Percentiles rank a stretch among this genome's conserved stretches.
Conservation (phyloP, 192 early-diverging fungal genomes). For the Bifiguratus adelaidae region DNA sequence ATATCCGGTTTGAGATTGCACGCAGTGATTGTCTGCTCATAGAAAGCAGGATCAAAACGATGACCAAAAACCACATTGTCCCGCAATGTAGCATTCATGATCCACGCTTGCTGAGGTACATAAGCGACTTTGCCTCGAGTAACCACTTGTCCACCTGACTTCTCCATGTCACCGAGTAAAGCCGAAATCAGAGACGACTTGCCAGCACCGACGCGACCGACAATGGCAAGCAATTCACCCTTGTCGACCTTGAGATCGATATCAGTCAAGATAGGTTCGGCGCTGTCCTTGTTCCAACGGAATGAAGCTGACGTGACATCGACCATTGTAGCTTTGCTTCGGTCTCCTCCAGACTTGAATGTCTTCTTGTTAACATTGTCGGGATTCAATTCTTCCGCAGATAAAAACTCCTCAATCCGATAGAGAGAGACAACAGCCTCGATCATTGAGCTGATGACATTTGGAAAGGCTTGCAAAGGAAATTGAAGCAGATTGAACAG, state of each 20-base stretch:
- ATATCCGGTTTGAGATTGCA: conserved; percentile 89
- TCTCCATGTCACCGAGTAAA: conserved; percentile 83
- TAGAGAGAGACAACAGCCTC: conserved; percentile 78
- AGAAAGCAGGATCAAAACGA: conserved; percentile 63
- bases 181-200: conserved; percentile 70
- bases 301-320: conserved; percentile 40
- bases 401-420: conserved; percentile 72
- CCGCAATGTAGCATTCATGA: conserved; percentile 89
- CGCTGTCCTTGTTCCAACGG: conserved; percentile 37
- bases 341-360: conserved; percentile 8
- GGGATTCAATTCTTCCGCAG: conserved; percentile 70
- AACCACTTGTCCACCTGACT: conserved; percentile 45
- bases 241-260: conserved; percentile 29
- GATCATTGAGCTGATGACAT: conserved; percentile 61
- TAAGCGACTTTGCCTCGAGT: conserved; percentile 60
- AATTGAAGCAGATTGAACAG: conserved; percentile 91
- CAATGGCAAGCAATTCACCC: conserved; percentile 11
- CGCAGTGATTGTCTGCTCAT: conserved; percentile 63
- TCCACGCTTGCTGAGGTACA: conserved; percentile 82
- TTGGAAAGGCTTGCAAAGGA: conserved; percentile 78
- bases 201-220: conserved; percentile 14
- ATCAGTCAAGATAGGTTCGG: conserved; percentile 17
- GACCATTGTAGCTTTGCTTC: conserved; percentile 10
- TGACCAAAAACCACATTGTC: conserved; percentile 92
- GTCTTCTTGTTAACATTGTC: conserved; percentile 41